Conservation (phyloP, 2,329 filamentous ascomycete genomes). For the Cordyceps cateniannulata region DNA sequence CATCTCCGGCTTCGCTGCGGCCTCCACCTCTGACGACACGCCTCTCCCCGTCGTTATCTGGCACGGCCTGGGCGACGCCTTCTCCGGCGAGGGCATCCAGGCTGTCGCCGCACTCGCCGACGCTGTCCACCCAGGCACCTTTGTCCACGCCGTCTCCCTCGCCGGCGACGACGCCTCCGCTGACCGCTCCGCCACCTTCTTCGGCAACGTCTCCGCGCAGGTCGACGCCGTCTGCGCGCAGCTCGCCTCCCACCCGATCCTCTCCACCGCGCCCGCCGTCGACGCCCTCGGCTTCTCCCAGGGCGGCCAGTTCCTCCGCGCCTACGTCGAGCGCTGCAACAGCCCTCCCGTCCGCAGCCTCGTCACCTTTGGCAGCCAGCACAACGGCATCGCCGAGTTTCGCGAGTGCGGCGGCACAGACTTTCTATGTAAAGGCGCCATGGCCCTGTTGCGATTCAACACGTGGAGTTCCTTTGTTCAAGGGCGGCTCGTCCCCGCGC, state of each 20-base stretch:
- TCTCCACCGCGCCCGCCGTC: conserved; percentile 73
- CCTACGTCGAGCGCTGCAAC: conserved; percentile 83
- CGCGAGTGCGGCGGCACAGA: conserved; percentile 64
- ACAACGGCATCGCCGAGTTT: conserved; percentile 87
- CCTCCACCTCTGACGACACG: conserved; percentile 33
- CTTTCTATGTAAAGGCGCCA: conserved; percentile 73
- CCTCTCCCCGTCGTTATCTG: conserved; percentile 88
- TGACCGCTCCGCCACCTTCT: conserved; percentile 81
- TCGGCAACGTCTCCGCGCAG: conserved; percentile 82
- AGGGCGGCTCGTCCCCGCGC: conserved; percentile 75
- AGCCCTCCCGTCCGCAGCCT: conserved; percentile 66
- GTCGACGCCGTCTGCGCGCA: conserved; percentile 70
- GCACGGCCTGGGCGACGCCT: conserved; percentile 78
- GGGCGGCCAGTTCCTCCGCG: conserved; percentile 92
- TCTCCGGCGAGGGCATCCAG: conserved; percentile 67
- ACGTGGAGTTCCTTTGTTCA: conserved; percentile 79
- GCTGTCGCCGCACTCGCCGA: conserved; percentile 66
- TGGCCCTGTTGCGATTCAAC: conserved; percentile 70
- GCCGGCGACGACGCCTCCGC: conserved; percentile 54
- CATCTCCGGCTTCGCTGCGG: neutral
- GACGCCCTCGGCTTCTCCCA: conserved; percentile 95
- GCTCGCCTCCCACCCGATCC: conserved; percentile 67
- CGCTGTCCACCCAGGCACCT: conserved; percentile 70
- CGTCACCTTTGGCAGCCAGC: conserved; percentile 84
- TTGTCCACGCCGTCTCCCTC: conserved; percentile 73